These are phyloP conservation scores for Fusarium tanahbumbuense DNA, from an alignment of 2,329 filamentous ascomycete genomes.

Conservation along the genomic window DNA sequence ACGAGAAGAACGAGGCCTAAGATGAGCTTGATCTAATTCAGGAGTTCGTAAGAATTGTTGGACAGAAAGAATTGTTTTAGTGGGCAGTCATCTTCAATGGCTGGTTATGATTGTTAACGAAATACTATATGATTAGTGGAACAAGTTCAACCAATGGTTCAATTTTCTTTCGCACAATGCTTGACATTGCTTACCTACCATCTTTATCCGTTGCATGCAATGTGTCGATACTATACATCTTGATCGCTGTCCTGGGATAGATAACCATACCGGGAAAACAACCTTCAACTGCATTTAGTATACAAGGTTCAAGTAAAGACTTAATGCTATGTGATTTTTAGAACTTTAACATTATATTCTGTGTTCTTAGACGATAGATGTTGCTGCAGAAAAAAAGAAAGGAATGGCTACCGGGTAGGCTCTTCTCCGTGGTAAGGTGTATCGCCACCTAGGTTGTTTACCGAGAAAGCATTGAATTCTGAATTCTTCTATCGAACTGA, in stretches of 20 bases:
- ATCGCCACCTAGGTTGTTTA: neutral
- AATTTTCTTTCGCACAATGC: neutral
- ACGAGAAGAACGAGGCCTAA: constrained; percentile 34
- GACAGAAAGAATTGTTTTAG: neutral
- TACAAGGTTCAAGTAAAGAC: neutral
- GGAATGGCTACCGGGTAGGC: neutral
- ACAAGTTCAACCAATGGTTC: neutral
- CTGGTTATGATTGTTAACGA: constrained; percentile 7
- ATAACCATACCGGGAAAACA: neutral
- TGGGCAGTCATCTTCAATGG: neutral
- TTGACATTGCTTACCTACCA: neutral
- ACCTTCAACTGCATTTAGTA: neutral
- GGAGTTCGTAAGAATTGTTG: neutral
- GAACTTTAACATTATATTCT: neutral
- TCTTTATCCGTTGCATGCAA: neutral
- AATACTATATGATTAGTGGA: constrained; percentile 9
- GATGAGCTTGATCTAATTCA: neutral
- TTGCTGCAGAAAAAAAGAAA: neutral
- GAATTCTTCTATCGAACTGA: neutral
- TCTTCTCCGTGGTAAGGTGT: neutral
- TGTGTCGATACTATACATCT: rapidly evolving
- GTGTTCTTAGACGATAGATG: neutral
- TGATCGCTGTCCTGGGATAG: neutral
- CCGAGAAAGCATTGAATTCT: neutral
- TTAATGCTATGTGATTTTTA: neutral